These are phyloP conservation scores for Corylus americana DNA, from an alignment of 306 rosid genomes.

Conservation along the genomic window DNA sequence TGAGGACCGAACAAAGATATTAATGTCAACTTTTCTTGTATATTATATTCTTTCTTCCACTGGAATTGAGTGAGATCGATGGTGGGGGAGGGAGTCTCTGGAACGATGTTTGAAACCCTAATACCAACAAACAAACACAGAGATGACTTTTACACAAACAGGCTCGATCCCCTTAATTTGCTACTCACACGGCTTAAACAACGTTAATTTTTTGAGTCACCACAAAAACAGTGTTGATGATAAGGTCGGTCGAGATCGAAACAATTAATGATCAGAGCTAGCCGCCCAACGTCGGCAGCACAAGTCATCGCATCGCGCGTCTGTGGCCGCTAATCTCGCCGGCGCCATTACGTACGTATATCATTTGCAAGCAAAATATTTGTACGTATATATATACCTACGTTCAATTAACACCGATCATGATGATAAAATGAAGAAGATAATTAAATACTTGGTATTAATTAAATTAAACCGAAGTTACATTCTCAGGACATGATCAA, in stretches of 20 bases:
- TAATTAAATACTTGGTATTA: neutral
- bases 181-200: constrained; percentile 33
- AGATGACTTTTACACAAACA: constrained; percentile 10
- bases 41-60: constrained; percentile 3
- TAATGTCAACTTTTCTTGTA: constrained; percentile 22
- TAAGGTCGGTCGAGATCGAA: constrained; percentile 40
- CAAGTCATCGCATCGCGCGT: constrained; percentile 26
- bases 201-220: constrained; percentile 6
- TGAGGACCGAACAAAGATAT: neutral
- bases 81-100: neutral
- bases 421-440: too few relatives aligned
- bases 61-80: neutral
- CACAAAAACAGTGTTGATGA: constrained; percentile 24
- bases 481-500: constrained; percentile 2
- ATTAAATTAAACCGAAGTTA: constrained; percentile 13
- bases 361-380: constrained; percentile 22
- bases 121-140: neutral
- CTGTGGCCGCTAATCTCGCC: constrained; percentile 46
- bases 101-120: constrained; percentile 17
- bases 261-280: constrained; percentile 17
- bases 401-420: too few relatives aligned
- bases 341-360: constrained; percentile 29
- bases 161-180: constrained; percentile 8
- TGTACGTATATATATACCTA: constrained; percentile 12
- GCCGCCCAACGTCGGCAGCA: constrained; percentile 43